These are phyloP conservation scores for Cicer judaicum DNA, from an alignment of 306 rosid genomes.

Conservation along the genomic window DNA sequence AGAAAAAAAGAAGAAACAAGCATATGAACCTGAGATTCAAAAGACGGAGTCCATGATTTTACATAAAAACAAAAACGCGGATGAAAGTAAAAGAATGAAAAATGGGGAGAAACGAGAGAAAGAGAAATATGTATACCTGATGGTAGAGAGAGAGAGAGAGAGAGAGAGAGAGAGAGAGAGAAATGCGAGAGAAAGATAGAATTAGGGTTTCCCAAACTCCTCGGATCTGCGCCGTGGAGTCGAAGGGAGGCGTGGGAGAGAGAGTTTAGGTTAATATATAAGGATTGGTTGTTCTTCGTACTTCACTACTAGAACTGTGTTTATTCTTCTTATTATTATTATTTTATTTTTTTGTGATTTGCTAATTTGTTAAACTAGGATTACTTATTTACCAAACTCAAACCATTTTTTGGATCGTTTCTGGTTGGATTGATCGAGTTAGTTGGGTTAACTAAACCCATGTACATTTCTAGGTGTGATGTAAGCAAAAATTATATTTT, in stretches of 20 bases:
- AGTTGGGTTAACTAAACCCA: too few relatives aligned
- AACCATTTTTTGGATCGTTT: too few relatives aligned
- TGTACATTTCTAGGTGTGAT: too few relatives aligned
- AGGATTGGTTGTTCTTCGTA: too few relatives aligned
- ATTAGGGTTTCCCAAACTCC: conserved; percentile 85
- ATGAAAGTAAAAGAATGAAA: background rate
- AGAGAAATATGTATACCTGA: conserved; percentile 42
- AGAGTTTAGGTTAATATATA: conserved; percentile 27
- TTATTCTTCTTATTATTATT: too few relatives aligned
- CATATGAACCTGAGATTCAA: conserved; percentile 36
- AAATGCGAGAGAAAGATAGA: background rate
- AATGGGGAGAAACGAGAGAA: background rate
- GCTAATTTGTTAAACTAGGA: too few relatives aligned
- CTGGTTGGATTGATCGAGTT: too few relatives aligned
- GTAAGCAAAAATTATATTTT: too few relatives aligned
- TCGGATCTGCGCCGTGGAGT: conserved; percentile 99
- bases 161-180: background rate
- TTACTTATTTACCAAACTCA: too few relatives aligned
- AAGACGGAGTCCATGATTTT: background rate
- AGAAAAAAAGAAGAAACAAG: background rate
- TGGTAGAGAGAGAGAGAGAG: background rate
- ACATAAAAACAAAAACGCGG: background rate
- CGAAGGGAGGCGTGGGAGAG: conserved; percentile 48
- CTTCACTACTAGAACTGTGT: too few relatives aligned
- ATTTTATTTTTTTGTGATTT: too few relatives aligned